These are phyloP conservation scores for Venturia oleaginea DNA, from an alignment of 2,329 filamentous ascomycete species.

Conservation along the genomic window DNA sequence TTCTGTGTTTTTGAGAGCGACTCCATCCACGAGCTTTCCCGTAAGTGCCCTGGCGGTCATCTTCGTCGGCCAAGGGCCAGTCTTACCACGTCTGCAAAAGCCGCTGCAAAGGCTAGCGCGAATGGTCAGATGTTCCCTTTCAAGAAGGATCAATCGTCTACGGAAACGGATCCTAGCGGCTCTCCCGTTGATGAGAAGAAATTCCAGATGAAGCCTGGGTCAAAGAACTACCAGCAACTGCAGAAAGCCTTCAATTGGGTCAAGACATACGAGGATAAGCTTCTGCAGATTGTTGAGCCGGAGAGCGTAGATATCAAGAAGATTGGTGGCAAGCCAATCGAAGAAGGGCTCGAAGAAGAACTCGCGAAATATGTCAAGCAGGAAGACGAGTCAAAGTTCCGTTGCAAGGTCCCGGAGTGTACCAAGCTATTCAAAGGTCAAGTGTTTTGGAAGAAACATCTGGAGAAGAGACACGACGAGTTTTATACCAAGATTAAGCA, in stretches of 20 bases:
- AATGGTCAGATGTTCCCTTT: conserved; percentile 73
- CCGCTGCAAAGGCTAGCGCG: conserved; percentile 77
- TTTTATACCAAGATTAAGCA: conserved; percentile 73
- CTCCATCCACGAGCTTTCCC: conserved; percentile 87
- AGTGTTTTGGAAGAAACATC: conserved; percentile 95
- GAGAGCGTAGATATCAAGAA: conserved; percentile 81
- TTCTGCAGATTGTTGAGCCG: conserved; percentile 85
- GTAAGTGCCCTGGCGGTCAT: conserved; percentile 96
- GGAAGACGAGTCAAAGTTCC: conserved; percentile 93
- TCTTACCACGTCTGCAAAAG: conserved; percentile 71
- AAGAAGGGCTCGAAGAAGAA: conserved; percentile 82
- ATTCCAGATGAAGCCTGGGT: conserved; percentile 52
- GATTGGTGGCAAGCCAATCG: conserved; percentile 76
- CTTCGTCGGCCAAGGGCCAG: conserved; percentile 82
- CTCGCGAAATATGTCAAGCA: conserved; percentile 84
- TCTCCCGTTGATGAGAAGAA: conserved; percentile 65
- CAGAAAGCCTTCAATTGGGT: conserved; percentile 98
- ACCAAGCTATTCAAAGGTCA: conserved; percentile 96
- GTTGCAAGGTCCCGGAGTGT: conserved; percentile 94
- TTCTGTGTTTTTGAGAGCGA: conserved; percentile 99
- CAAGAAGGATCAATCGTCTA: conserved; percentile 60
- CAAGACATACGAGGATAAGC: conserved; percentile 94
- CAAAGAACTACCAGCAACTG: conserved; percentile 82
- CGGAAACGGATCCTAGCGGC: conserved; percentile 56
- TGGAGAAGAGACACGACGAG: conserved; percentile 88